Conservation (phyloP, 768 basidiomycete genomes). For the Mrakia blollopis region DNA sequence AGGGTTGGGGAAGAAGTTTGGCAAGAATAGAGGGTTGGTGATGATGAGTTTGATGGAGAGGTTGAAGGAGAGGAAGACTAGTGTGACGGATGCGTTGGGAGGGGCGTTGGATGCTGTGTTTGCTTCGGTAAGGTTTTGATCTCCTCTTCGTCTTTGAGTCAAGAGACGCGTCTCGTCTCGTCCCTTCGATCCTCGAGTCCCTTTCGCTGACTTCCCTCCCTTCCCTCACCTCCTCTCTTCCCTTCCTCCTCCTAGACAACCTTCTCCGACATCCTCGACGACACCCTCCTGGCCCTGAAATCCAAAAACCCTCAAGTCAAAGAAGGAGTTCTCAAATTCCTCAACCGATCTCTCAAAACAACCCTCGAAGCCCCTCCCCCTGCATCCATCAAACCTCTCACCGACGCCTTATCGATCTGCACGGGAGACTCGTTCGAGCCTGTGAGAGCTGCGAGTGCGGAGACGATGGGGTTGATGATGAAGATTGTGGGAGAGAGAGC, state of each 20-base stretch:
- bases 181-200: not conserved
- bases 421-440: conserved; percentile 86
- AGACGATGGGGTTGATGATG: conserved; percentile 81
- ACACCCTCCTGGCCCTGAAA: conserved; percentile 67
- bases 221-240: not conserved
- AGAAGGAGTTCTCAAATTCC: conserved; percentile 82
- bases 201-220: no score
- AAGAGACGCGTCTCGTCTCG: no score
- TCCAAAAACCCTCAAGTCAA: conserved; percentile 97
- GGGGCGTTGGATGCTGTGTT: conserved; percentile 84
- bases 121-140: conserved; percentile 57
- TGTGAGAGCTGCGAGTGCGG: conserved; percentile 83
- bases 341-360: conserved; percentile 67
- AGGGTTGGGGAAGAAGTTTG: conserved; percentile 70
- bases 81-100: conserved; percentile 83
- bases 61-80: conserved; percentile 88
- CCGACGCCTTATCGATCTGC: conserved; percentile 66
- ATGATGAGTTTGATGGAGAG: conserved; percentile 77
- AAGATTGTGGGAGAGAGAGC: conserved; percentile 94
- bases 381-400: conserved; percentile 71
- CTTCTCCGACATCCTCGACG: conserved; percentile 73
- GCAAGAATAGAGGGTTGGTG: conserved; percentile 63
- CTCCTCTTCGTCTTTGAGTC: no score
- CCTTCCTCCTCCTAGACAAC: conserved; percentile 56
- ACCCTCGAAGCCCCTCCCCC: conserved; percentile 66